Evolutionary conservation across 2,329 filamentous ascomycete species (phyloP), one percentile per base, ranked within the genome.

Genomic region (Penicillium capsulatum): DNA sequence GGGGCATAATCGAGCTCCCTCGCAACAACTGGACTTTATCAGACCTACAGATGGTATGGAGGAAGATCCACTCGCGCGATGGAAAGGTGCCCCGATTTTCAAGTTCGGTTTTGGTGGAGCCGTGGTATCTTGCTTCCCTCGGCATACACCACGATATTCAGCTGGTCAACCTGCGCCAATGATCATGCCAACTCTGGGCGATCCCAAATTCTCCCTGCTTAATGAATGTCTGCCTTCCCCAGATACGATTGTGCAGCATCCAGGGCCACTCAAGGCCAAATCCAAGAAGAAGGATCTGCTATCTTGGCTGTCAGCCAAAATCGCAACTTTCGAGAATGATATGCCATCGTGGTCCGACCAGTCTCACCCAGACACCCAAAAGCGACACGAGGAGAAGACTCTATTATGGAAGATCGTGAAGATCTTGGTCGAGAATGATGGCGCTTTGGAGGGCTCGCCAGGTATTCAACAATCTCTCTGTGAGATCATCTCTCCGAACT

Each of bases 201-300:
- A 91, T 51, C 79, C 96, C 16, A 87, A 82, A 54, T 70, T 91
- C n/a, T 77, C 80, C 46, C 84, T 78, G 51, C 75, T 86, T 46
- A 92, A 84, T 59, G 81, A 89, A 30, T 72, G 87, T 19, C 70
- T 86, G 31, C 81, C 86, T 3, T 69, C 89, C 7, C 72, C 79
- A 16, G 87, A 92, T 22, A 77, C 81, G 2, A 69, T 92, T 34
- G 76, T 80, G 13, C 88, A 83, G 52, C 97, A 97, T 57, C 92
- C 92, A 0, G 92, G 92, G 0, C 92, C 94, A 3, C 70, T 98
- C 17, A 89, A 84, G 63, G 77, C 81, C 28, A 97, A 96, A 60
- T 81, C 83, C 1, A 97, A 95, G 73, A 98, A 98, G 74, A 98
- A 97, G 70, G 91, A 98, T 38, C 78, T 88, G 0, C 54, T 90